Evolutionary conservation across 768 basidiomycete species (phyloP).

Genomic region (Amanita thiersii): DNA sequence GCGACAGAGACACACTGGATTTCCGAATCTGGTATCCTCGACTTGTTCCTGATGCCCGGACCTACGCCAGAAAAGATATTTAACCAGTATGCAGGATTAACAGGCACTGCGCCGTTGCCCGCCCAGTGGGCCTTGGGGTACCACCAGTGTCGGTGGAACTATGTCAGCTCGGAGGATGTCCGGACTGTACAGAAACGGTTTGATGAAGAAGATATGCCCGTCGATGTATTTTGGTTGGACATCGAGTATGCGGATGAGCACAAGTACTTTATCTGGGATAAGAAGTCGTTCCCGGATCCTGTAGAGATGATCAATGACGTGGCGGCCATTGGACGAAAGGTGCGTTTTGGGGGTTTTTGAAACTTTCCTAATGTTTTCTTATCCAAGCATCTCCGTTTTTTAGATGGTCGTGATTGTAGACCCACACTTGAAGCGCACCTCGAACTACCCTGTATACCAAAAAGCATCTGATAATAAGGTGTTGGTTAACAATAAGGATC

Average conservation of each 20-base stretch:
- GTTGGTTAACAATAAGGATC: slow-evolving; percentile 72
- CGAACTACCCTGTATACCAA: slow-evolving; percentile 76
- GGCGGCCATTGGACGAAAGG: slow-evolving; percentile 79
- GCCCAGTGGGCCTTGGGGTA: slow-evolving; percentile 89
- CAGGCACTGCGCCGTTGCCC: slow-evolving; percentile 83
- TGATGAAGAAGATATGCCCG: slow-evolving; percentile 90
- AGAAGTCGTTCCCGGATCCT: slow-evolving; percentile 88
- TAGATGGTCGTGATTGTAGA: slow-evolving; percentile 98
- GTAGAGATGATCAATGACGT: slow-evolving; percentile 90
- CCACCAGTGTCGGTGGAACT: slow-evolving; percentile 99
- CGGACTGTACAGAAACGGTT: slow-evolving; percentile 79
- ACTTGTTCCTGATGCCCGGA: slow-evolving; percentile 89
- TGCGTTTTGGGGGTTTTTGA: slow-evolving; percentile 21
- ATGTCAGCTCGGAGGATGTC: slow-evolving; percentile 84
- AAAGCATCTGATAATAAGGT: slow-evolving; percentile 76
- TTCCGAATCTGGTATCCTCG: slow-evolving; percentile 94
- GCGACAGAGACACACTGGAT: slow-evolving; percentile 94
- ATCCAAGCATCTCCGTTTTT: slow-evolving; percentile 6
- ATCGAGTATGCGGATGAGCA: slow-evolving; percentile 93
- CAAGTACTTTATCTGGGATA: slow-evolving; percentile 97
- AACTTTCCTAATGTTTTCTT: background rate
- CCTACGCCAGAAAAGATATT: slow-evolving; percentile 80
- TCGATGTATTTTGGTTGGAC: slow-evolving; percentile 96
- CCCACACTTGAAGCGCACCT: slow-evolving; percentile 85
- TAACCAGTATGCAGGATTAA: slow-evolving; percentile 76